These are phyloP conservation scores for Zygosaccharomyces pseudobailii DNA, from an alignment of 1,139 yeast species.

Conservation along the genomic window DNA sequence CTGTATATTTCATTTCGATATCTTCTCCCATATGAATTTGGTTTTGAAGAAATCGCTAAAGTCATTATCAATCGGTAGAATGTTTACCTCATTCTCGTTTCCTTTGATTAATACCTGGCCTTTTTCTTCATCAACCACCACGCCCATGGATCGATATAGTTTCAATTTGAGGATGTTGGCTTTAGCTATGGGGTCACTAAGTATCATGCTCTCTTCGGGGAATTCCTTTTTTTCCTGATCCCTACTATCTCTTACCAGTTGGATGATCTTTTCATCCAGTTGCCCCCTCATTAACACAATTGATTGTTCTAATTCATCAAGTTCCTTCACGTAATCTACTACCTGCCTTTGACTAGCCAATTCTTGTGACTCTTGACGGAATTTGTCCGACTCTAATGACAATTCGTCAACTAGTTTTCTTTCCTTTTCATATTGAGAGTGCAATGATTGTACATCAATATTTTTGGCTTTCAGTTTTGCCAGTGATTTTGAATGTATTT, in stretches of 20 bases:
- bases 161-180: slow-evolving; percentile 27
- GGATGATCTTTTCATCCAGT: slow-evolving; percentile 19
- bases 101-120: slow-evolving; percentile 26
- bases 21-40: slow-evolving; percentile 30
- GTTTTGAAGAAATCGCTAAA: slow-evolving; percentile 27
- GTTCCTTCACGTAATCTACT: slow-evolving; percentile 17
- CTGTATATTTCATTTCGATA: slow-evolving; percentile 7
- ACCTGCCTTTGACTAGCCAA: slow-evolving; percentile 17
- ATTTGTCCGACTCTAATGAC: slow-evolving; percentile 9
- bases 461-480: slow-evolving; percentile 12
- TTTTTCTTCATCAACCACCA: slow-evolving; percentile 27
- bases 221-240: slow-evolving; percentile 10
- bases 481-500: slow-evolving; percentile 12
- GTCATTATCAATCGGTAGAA: slow-evolving; percentile 25
- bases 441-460: slow-evolving; percentile 10
- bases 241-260: slow-evolving; percentile 15
- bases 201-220: slow-evolving; percentile 5
- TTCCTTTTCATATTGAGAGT: slow-evolving; percentile 7
- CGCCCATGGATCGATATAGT: slow-evolving; percentile 30
- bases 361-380: slow-evolving; percentile 16
- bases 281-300: slow-evolving; percentile 15
- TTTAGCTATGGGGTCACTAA: slow-evolving; percentile 20
- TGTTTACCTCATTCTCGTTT: slow-evolving; percentile 19
- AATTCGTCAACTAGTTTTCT: slow-evolving; percentile 9
- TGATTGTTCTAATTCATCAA: slow-evolving; percentile 22